These are phyloP conservation scores for Malus hybrid DNA, from an alignment of 331 rosid species.

Conservation along the genomic window DNA sequence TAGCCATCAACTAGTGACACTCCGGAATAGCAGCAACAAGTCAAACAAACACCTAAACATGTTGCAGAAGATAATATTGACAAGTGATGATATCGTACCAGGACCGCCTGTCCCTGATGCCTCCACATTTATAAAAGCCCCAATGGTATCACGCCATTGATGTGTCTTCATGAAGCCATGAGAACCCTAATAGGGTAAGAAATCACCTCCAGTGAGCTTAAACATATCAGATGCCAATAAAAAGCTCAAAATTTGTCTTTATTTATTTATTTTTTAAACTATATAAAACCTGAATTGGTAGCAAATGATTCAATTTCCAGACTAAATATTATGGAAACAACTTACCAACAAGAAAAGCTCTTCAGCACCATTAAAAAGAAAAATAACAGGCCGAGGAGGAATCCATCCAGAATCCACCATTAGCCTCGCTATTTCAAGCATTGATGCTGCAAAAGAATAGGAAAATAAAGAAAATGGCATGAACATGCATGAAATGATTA, in stretches of 20 bases:
- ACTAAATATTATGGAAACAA: slow-evolving; percentile 12
- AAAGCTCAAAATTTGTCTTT: background rate
- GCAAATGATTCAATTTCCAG: background rate
- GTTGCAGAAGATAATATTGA: slow-evolving; percentile 4
- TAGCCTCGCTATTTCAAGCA: slow-evolving; percentile 86
- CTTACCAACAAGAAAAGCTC: slow-evolving; percentile 97
- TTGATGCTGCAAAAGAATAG: slow-evolving; percentile 51
- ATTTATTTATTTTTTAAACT: background rate
- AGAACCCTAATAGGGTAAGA: slow-evolving; percentile 58
- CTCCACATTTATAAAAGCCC: slow-evolving; percentile 90
- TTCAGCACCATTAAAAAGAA: slow-evolving; percentile 96
- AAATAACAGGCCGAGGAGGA: slow-evolving; percentile 74
- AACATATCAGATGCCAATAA: slow-evolving; percentile 1
- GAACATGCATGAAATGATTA: slow-evolving; percentile 1
- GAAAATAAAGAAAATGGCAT: background rate
- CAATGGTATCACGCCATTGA: slow-evolving; percentile 81
- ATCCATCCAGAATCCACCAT: slow-evolving; percentile 80
- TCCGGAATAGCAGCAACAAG: background rate
- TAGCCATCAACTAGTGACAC: background rate
- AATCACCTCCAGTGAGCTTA: slow-evolving; percentile 24
- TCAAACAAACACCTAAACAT: background rate
- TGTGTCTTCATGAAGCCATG: slow-evolving; percentile 97
- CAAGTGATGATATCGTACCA: slow-evolving; percentile 43
- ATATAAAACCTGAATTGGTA: background rate
- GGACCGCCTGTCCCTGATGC: slow-evolving; percentile 91